Evolutionary conservation across 257 asterid species (phyloP).

Genomic region (Solanum tarijense): DNA sequence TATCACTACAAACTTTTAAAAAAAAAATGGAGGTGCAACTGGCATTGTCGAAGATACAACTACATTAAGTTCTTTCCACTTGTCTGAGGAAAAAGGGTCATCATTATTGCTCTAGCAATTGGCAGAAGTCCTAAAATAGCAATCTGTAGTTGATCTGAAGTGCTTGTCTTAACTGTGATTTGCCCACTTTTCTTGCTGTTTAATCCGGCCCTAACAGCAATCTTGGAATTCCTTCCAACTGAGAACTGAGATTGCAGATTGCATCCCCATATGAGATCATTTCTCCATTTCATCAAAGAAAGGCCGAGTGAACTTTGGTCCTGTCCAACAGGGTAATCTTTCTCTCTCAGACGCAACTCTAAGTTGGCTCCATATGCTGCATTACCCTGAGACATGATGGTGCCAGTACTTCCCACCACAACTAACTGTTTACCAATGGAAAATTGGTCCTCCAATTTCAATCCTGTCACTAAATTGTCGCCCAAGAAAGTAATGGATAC

Average conservation of each 20-base stretch:
- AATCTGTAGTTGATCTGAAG: slow-evolving; percentile 46
- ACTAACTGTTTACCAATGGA: slow-evolving; percentile 14
- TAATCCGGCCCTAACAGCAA: slow-evolving; percentile 23
- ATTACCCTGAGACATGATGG: slow-evolving; percentile 17
- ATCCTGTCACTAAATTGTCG: slow-evolving; percentile 8
- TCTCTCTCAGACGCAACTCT: slow-evolving; percentile 16
- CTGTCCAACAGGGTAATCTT: slow-evolving; percentile 10
- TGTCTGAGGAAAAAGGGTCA: slow-evolving; percentile 11
- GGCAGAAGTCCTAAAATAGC: slow-evolving; percentile 42
- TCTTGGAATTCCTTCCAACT: slow-evolving; percentile 19
- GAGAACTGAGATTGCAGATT: slow-evolving; percentile 29
- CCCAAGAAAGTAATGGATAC: slow-evolving; percentile 23
- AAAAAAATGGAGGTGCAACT: not conserved
- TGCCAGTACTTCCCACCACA: slow-evolving; percentile 22
- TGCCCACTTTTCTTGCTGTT: slow-evolving; percentile 34
- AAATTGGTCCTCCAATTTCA: slow-evolving; percentile 24
- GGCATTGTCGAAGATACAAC: not conserved
- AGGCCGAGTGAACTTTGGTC: slow-evolving; percentile 21
- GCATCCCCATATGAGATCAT: slow-evolving; percentile 27
- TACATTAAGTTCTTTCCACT: slow-evolving; percentile 1
- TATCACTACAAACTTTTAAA: not conserved
- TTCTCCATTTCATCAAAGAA: slow-evolving; percentile 28
- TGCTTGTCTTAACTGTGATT: slow-evolving; percentile 34
- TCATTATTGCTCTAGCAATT: slow-evolving; percentile 25
- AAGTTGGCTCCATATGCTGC: slow-evolving; percentile 29